Evolutionary conservation across 2,329 filamentous ascomycete species (phyloP).

Genomic region (Phialocephala subalpina): DNA sequence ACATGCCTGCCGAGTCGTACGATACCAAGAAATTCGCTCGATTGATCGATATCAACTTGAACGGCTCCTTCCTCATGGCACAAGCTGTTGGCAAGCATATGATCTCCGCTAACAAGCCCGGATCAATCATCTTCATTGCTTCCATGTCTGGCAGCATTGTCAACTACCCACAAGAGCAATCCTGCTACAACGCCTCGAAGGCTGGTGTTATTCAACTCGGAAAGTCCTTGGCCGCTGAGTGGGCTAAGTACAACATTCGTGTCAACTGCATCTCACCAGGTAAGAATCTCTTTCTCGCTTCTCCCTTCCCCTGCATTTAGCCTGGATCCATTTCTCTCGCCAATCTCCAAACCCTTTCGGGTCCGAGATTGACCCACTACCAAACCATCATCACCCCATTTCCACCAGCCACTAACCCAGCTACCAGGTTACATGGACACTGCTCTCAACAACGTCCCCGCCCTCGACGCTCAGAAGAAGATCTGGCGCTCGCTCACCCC

Average conservation of each 20-base stretch:
- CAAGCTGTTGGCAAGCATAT: conserved; percentile 76
- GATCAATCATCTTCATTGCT: conserved; percentile 78
- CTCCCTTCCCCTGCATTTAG: not conserved
- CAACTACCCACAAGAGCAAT: conserved; percentile 87
- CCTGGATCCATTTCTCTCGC: not conserved
- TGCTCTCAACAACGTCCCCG: conserved; percentile 78
- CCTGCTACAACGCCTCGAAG: conserved; percentile 86
- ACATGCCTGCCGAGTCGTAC: conserved; percentile 83
- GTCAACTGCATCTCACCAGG: conserved; percentile 82
- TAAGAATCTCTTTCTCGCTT: not conserved
- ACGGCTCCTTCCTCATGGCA: conserved; percentile 79
- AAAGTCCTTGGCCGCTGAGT: conserved; percentile 84
- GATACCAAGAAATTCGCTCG: conserved; percentile 79
- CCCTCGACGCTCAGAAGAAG: conserved; percentile 82
- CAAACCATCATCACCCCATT: not conserved
- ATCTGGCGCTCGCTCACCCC: conserved; percentile 80
- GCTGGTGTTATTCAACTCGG: conserved; percentile 80
- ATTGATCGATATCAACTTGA: conserved; percentile 84
- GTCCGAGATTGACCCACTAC: not conserved
- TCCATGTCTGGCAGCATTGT: conserved; percentile 86
- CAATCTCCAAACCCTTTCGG: not conserved
- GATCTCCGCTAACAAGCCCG: conserved; percentile 75
- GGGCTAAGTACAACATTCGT: conserved; percentile 81
- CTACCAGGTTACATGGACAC: conserved; percentile 79
- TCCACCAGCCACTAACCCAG: not conserved